Conservation (phyloP, 495 filamentous ascomycete species). For the Bathelium albidoporum region DNA sequence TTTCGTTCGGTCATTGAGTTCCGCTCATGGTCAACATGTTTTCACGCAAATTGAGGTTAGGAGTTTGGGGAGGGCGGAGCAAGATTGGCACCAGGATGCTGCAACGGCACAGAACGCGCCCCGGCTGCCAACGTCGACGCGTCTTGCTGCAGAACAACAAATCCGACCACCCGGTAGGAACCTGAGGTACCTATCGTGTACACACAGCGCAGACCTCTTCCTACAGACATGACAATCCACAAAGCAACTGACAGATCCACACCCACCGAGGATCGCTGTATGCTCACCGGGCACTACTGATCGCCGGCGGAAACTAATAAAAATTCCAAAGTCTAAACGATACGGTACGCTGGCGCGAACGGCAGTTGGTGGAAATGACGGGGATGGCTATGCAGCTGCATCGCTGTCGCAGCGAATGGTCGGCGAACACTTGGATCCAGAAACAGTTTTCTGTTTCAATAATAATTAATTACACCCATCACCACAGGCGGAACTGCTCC, state of each 20-base stretch:
- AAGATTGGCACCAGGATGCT: constrained; percentile 1
- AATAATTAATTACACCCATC: not conserved
- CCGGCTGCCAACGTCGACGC: not conserved
- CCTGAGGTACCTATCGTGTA: no score
- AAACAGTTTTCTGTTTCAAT: no score
- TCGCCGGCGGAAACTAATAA: not conserved
- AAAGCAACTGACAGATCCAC: no score
- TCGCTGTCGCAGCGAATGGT: no score
- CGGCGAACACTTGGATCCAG: no score
- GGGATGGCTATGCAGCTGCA: no score
- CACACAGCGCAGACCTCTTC: no score
- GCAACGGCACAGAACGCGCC: not conserved
- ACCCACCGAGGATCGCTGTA: not conserved
- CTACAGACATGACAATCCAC: no score
- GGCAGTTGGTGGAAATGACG: no score
- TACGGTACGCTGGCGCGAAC: not conserved
- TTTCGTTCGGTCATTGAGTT: not conserved
- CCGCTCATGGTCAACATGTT: not conserved
- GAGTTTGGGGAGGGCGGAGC: not conserved
- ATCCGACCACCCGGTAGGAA: no score
- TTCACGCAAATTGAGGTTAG: not conserved
- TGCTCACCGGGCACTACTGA: not conserved
- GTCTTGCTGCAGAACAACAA: not conserved
- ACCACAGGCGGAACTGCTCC: not conserved
- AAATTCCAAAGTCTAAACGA: not conserved